Conservation (phyloP, 169 alveolate genomes). For the Pseudocohnilembus persalinus region DNA sequence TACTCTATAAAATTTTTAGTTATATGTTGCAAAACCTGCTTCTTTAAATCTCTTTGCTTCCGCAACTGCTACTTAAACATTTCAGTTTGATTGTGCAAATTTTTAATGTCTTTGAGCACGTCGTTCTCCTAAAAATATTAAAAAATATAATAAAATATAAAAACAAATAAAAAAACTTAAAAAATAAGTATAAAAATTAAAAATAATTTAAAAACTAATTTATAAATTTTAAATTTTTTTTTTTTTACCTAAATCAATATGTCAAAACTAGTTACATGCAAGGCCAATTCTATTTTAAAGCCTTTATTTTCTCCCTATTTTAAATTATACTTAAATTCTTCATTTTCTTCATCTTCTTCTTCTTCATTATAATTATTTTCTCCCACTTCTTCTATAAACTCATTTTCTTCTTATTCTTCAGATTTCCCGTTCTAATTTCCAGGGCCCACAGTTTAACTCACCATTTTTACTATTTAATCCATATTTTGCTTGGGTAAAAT, state of each 20-base stretch:
- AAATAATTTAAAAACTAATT: too few relatives aligned
- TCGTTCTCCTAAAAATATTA: slow-evolving; percentile 29
- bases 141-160: too few relatives aligned
- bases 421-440: not conserved
- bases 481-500: too few relatives aligned
- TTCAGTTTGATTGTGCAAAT: slow-evolving; percentile 21
- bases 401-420: not conserved
- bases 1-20: slow-evolving; percentile 15
- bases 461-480: not conserved
- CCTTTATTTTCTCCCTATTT: not conserved
- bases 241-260: not conserved
- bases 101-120: slow-evolving; percentile 14
- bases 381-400: not conserved
- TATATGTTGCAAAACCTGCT: slow-evolving; percentile 25
- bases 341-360: not conserved
- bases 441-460: too few relatives aligned
- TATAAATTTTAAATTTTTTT: too few relatives aligned
- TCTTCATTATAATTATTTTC: not conserved
- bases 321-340: not conserved
- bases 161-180: too few relatives aligned
- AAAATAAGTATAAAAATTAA: too few relatives aligned
- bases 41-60: slow-evolving; percentile 7
- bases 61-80: slow-evolving; percentile 23
- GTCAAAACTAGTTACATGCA: not conserved
- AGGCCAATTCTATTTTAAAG: not conserved